A percentile compares a stretch with the other conserved stretches of the same genome.
Evolutionary conservation across 2,329 filamentous ascomycete species (phyloP).

Genomic region (Endoconidiophora polonica): DNA sequence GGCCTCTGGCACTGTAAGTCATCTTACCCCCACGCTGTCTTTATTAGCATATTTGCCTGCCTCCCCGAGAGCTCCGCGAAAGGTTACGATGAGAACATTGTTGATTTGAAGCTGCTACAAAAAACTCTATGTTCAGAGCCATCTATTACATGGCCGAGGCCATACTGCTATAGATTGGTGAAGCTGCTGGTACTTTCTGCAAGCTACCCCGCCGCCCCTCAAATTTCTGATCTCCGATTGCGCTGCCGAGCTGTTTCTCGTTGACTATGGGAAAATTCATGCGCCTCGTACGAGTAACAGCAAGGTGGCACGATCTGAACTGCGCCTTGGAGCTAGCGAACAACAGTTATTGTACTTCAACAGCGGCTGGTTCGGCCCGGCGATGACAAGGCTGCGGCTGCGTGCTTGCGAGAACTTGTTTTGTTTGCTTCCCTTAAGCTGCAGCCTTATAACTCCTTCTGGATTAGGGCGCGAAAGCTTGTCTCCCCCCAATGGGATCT

Average conservation of each 20-base stretch:
- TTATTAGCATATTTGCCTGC: conserved; percentile 12
- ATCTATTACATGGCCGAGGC: too few species aligned
- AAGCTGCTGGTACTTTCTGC: not conserved
- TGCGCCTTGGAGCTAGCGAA: too few species aligned
- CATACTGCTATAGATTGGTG: too few species aligned
- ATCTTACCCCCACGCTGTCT: conserved; percentile 12
- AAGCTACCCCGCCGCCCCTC: not conserved
- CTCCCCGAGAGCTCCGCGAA: conserved; percentile 16
- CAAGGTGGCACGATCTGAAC: not conserved
- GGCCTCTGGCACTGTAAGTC: conserved; percentile 82
- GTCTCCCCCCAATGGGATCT: too few species aligned
- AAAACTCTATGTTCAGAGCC: too few species aligned
- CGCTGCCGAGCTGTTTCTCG: not conserved
- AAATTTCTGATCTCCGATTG: conserved; percentile 1
- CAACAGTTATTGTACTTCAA: too few species aligned
- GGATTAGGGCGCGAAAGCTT: not conserved
- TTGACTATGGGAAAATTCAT: too few species aligned
- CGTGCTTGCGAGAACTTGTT: too few species aligned
- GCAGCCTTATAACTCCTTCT: conserved; percentile 3
- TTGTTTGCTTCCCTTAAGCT: not conserved
- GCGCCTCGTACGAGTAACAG: too few species aligned
- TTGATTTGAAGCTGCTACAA: not conserved
- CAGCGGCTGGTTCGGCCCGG: too few species aligned
- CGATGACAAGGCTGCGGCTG: too few species aligned
- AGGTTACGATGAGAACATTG: conserved; percentile 16